These are phyloP conservation scores for Globisporangium okanoganense DNA, from an alignment of 352 stramenopile genomes.

Conservation along the genomic window DNA sequence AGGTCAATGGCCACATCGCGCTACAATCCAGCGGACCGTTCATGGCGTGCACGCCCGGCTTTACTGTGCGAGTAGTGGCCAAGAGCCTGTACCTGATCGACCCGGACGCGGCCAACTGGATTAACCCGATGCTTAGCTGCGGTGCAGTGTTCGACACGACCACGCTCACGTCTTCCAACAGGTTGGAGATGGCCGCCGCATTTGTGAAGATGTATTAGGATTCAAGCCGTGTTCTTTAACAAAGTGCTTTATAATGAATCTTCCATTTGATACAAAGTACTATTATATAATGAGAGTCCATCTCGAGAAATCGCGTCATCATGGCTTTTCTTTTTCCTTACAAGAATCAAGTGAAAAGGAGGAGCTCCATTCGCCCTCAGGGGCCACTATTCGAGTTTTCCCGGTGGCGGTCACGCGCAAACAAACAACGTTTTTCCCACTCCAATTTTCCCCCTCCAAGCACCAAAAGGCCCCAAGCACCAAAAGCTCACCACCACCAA, in stretches of 20 bases:
- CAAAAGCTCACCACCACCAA: background rate
- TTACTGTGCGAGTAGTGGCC: background rate
- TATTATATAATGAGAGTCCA: too few relatives aligned
- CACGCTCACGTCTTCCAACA: background rate
- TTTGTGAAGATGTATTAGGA: too few relatives aligned
- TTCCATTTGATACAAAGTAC: too few relatives aligned
- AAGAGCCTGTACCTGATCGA: conserved; percentile 2
- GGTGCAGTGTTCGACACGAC: conserved; percentile 2
- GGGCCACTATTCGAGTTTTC: background rate
- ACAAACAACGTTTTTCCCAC: background rate
- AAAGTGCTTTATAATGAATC: too few relatives aligned
- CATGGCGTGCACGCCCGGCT: background rate
- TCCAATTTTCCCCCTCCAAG: conserved; percentile 1
- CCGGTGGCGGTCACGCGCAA: background rate
- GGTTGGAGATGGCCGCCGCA: background rate
- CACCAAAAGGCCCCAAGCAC: conserved; percentile 4
- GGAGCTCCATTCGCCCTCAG: background rate
- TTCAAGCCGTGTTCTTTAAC: too few relatives aligned
- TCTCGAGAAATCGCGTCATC: background rate
- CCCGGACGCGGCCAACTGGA: background rate
- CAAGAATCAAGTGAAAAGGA: background rate
- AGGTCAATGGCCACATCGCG: background rate
- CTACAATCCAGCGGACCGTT: background rate
- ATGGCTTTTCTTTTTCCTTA: background rate
- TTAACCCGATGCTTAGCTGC: conserved; percentile 9